These are phyloP conservation scores for Paecilomyces sp. DNA, from an alignment of 2,329 filamentous ascomycete species.

Conservation along the genomic window DNA sequence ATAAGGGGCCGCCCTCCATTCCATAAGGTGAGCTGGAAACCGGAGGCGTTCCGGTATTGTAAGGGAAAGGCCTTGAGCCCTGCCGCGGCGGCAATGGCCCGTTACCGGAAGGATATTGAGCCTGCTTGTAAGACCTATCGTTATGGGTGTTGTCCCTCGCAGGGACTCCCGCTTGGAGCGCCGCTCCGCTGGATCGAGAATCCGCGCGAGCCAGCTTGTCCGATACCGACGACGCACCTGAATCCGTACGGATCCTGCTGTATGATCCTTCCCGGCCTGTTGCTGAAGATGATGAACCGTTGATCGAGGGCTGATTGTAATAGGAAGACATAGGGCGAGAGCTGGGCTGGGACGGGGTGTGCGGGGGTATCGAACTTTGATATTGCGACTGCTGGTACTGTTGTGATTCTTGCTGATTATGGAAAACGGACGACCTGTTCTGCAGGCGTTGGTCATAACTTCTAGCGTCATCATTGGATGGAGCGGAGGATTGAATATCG, in stretches of 20 bases:
- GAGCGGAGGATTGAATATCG: conserved; percentile 10
- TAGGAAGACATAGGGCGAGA: conserved; percentile 42
- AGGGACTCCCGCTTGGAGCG: conserved; percentile 55
- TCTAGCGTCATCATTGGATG: conserved; percentile 1
- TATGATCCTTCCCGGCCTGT: conserved; percentile 39
- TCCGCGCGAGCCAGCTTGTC: conserved; percentile 53
- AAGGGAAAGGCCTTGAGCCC: conserved; percentile 65
- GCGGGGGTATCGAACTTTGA: conserved; percentile 35
- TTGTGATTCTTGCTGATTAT: conserved; percentile 38
- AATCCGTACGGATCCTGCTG: conserved; percentile 54
- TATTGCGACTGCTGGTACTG: conserved; percentile 37
- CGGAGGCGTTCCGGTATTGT: conserved; percentile 28
- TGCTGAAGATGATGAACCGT: conserved; percentile 32
- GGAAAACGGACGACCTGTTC: conserved; percentile 37
- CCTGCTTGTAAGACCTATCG: conserved; percentile 60
- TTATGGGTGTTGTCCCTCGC: conserved; percentile 63
- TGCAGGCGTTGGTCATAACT: conserved; percentile 13
- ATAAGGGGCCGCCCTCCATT: conserved; percentile 50
- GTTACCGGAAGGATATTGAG: conserved; percentile 50
- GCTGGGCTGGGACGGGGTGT: conserved; percentile 28
- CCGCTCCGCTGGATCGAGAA: conserved; percentile 53
- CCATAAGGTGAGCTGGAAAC: conserved; percentile 43
- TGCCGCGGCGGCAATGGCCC: conserved; percentile 65
- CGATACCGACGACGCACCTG: conserved; percentile 51
- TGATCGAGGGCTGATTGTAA: conserved; percentile 36